A percentile compares a stretch with the other conserved stretches of the same genome.
Conservation (phyloP, 495 filamentous ascomycete species). For the Pyrenula massariospora region DNA sequence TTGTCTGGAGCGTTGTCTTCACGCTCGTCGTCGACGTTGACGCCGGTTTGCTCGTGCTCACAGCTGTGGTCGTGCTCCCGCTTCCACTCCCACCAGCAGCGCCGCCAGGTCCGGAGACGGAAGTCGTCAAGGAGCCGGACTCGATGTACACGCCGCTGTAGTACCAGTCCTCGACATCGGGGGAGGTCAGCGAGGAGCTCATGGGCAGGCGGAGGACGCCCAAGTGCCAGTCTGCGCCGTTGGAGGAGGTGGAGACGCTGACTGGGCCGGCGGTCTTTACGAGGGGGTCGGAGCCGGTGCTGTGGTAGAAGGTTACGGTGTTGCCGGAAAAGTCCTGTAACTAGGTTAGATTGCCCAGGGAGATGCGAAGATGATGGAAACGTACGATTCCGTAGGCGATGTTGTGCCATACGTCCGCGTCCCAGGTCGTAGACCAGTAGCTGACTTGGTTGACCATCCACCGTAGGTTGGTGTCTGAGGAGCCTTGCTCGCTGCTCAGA, state of each 20-base stretch:
- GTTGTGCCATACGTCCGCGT: conserved; percentile 58
- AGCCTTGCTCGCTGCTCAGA: conserved; percentile 44
- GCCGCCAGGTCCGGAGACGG: conserved; percentile 33
- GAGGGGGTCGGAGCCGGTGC: conserved; percentile 43
- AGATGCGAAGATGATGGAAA: too few relatives aligned
- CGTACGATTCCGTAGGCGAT: conserved; percentile 53
- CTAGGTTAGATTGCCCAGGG: too few relatives aligned
- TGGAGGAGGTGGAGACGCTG: conserved; percentile 45
- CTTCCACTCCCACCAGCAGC: neutral
- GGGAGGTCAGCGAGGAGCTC: conserved; percentile 33
- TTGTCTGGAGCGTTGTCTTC: neutral
- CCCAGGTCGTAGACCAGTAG: conserved; percentile 39
- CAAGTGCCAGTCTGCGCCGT: conserved; percentile 65
- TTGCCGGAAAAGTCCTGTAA: conserved; percentile 45
- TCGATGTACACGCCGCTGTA: conserved; percentile 66
- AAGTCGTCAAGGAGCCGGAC: conserved; percentile 46
- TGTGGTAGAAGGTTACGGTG: conserved; percentile 57
- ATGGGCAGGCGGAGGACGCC: conserved; percentile 57
- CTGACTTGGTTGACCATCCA: conserved; percentile 40
- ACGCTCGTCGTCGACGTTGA: neutral
- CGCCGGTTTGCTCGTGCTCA: neutral
- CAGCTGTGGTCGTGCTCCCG: neutral
- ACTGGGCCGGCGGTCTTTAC: conserved; percentile 45
- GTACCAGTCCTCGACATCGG: conserved; percentile 50
- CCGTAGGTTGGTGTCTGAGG: conserved; percentile 36